Percentiles rank a stretch among this genome's conserved stretches.
Evolutionary conservation across 139 green algal genomes (phyloP).

Genomic region (Pleodorina starrii): DNA sequence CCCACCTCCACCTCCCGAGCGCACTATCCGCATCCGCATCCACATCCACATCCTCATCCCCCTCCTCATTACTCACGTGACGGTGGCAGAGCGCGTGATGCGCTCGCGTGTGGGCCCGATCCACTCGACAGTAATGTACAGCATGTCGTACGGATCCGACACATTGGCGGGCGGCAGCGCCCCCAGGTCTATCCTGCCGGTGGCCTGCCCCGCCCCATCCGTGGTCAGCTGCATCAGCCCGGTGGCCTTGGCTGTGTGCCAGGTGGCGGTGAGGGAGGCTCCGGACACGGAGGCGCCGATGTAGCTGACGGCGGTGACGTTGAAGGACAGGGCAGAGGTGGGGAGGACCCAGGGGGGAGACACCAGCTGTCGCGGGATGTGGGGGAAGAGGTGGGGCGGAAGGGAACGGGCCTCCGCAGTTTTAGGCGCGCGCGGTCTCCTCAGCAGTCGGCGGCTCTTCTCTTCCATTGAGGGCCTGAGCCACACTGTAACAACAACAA

Average conservation of each 20-base stretch:
- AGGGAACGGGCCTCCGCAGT: no score
- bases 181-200: slow-evolving; percentile 37
- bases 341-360: background rate
- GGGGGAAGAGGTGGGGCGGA: background rate
- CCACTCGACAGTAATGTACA: slow-evolving; percentile 55
- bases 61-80: slow-evolving; percentile 62
- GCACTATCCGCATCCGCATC: no score
- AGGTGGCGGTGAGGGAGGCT: slow-evolving; percentile 37
- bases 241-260: slow-evolving; percentile 26
- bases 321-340: background rate
- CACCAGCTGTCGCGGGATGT: slow-evolving; percentile 4
- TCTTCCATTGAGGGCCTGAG: no score
- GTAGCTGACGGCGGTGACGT: slow-evolving; percentile 30
- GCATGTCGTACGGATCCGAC: slow-evolving; percentile 28
- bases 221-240: slow-evolving; percentile 41
- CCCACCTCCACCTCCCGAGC: no score
- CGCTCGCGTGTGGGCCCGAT: slow-evolving; percentile 64
- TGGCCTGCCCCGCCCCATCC: slow-evolving; percentile 16
- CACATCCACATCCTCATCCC: no score
- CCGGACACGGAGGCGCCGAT: slow-evolving; percentile 44
- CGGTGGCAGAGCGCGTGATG: slow-evolving; percentile 15
- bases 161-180: slow-evolving; percentile 37
- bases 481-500: no score
- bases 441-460: no score
- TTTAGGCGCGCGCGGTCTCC: no score